Conservation (phyloP, 2,329 filamentous ascomycete species). For the Verticillium zaregamsianum region DNA sequence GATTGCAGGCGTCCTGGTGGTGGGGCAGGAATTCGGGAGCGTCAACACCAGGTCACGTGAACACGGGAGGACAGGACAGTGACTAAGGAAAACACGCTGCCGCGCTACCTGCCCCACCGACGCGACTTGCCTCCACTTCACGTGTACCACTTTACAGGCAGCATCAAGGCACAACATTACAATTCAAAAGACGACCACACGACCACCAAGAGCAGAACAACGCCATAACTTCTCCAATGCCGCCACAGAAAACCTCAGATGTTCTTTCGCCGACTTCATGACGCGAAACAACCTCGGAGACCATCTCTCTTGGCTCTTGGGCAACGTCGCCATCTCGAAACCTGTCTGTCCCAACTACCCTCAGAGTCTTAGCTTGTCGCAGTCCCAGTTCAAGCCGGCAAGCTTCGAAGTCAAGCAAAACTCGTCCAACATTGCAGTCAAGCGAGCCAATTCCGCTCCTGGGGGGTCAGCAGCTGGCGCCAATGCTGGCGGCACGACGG, state of each 20-base stretch:
- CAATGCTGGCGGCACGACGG: conserved; percentile 2
- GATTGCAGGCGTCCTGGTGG: too few species aligned
- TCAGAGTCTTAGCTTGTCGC: conserved; percentile 17
- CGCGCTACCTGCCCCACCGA: conserved; percentile 1
- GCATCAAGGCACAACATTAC: not conserved
- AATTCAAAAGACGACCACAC: conserved; percentile 4
- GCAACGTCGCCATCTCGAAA: conserved; percentile 37
- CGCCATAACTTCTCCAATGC: conserved; percentile 7
- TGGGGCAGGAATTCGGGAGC: not conserved
- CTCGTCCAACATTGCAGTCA: conserved; percentile 14
- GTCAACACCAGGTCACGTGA: conserved; percentile 13
- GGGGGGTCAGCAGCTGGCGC: not conserved
- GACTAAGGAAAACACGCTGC: conserved; percentile 5
- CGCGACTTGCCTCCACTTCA: conserved; percentile 4
- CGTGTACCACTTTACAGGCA: not conserved
- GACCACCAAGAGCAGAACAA: conserved; percentile 1
- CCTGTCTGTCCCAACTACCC: conserved; percentile 32
- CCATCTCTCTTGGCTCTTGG: conserved; percentile 54
- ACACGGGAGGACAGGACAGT: not conserved
- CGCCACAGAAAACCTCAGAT: conserved; percentile 1
- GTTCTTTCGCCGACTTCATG: conserved; percentile 43
- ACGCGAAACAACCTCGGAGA: conserved; percentile 57
- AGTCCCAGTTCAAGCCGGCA: not conserved
- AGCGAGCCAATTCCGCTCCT: not conserved
- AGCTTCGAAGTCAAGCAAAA: conserved; percentile 7